Conservation (phyloP, 352 stramenopile species). For the Globisporangium carolinianum region DNA sequence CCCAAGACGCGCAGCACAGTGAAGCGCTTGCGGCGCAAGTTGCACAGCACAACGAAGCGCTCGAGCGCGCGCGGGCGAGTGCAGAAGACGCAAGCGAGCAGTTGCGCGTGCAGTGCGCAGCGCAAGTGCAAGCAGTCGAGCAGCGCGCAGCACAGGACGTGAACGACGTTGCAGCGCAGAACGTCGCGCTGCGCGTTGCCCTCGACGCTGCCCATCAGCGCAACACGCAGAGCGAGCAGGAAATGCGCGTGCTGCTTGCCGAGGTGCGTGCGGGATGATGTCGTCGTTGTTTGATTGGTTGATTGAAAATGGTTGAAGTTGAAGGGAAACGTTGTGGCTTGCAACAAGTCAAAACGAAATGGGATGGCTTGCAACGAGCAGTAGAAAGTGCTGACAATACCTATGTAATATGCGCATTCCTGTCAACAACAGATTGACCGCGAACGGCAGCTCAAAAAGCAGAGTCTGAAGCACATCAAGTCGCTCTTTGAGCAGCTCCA, state of each 20-base stretch:
- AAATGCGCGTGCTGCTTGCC: constrained; percentile 56
- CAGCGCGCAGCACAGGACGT: constrained; percentile 29
- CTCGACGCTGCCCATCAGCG: constrained; percentile 40
- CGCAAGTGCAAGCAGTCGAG: constrained; percentile 26
- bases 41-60: constrained; percentile 37
- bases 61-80: constrained; percentile 19
- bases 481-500: constrained; percentile 72
- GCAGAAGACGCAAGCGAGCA: constrained; percentile 34
- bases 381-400: too few species aligned
- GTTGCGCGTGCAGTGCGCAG: constrained; percentile 27
- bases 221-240: constrained; percentile 43
- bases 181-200: constrained; percentile 32
- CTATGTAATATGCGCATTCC: too few species aligned
- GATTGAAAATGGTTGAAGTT: neutral
- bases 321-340: neutral
- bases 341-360: neutral
- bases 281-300: neutral
- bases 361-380: neutral
- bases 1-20: constrained; percentile 35
- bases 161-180: constrained; percentile 38
- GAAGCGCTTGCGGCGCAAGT: constrained; percentile 44
- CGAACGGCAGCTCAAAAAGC: constrained; percentile 60
- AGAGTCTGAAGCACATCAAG: constrained; percentile 69
- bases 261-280: constrained; percentile 23
- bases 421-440: constrained; percentile 39